Percentiles rank a stretch among this genome's conserved stretches.
phyloP scores from a whole-genome alignment of 2,329 filamentous ascomycete genomes.

The Fusarium nisikadoi region DNA sequence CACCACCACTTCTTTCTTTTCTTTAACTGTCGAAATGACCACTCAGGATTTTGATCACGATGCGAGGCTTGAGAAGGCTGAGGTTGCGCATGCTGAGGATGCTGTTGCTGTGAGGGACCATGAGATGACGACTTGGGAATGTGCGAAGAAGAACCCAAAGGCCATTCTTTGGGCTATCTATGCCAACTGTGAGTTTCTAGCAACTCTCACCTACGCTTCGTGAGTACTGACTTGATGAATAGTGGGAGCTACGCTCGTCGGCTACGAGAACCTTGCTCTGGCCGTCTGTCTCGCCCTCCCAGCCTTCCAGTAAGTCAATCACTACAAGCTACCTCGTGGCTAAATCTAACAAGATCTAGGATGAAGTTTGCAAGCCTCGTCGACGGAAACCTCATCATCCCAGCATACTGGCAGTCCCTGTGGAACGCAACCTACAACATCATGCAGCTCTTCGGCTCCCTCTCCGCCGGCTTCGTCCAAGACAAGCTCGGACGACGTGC shows the following conservation, averaged over 20 bases:
- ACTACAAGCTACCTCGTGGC: too few species aligned
- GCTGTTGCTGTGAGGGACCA: background rate
- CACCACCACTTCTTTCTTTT: background rate
- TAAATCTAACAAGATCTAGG: background rate
- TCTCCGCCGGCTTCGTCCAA: background rate
- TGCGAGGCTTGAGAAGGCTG: slow-evolving; percentile 1
- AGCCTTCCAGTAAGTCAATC: background rate
- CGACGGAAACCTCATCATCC: slow-evolving; percentile 5
- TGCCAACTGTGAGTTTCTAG: background rate
- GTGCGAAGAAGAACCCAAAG: slow-evolving; percentile 11
- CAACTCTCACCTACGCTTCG: too few species aligned
- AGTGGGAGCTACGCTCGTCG: slow-evolving; percentile 7
- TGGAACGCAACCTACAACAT: slow-evolving; percentile 16
- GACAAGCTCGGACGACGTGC: background rate
- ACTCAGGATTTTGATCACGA: background rate
- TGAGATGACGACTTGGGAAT: background rate
- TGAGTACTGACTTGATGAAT: background rate
- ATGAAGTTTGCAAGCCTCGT: slow-evolving; percentile 14
- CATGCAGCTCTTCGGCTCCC: slow-evolving; percentile 8
- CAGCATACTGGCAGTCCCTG: slow-evolving; percentile 12
- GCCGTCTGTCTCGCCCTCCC: slow-evolving; percentile 10
- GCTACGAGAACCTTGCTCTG: slow-evolving; percentile 7
- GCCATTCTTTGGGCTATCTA: background rate
- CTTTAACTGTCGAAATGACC: background rate
- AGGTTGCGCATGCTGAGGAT: background rate